Conservation (phyloP, 2,329 filamentous ascomycete species). For the Fusarium azukiicola region DNA sequence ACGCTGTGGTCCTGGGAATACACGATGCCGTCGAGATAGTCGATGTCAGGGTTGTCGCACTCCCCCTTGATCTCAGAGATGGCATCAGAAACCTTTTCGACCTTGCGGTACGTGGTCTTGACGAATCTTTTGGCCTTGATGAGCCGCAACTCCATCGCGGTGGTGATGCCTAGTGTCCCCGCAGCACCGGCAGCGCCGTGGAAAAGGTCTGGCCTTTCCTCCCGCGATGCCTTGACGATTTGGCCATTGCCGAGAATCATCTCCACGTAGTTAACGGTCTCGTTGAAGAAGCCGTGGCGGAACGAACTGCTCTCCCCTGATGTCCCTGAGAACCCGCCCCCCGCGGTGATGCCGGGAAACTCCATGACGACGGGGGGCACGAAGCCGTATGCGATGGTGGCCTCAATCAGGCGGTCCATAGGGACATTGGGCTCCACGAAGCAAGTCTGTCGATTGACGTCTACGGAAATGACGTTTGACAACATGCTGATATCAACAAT, state of each 20-base stretch:
- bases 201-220: conserved; percentile 76
- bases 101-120: conserved; percentile 74
- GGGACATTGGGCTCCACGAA: conserved; percentile 85
- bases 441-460: conserved; percentile 7
- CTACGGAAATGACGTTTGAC: conserved; percentile 40
- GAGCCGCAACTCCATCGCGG: conserved; percentile 78
- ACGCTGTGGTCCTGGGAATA: conserved; percentile 71
- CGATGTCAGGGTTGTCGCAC: conserved; percentile 47
- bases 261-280: conserved; percentile 80
- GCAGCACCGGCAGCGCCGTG: conserved; percentile 78
- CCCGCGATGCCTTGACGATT: conserved; percentile 69
- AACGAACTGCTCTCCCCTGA: conserved; percentile 85
- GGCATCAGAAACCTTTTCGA: conserved; percentile 66
- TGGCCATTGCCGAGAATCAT: conserved; percentile 81
- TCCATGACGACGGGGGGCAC: conserved; percentile 86
- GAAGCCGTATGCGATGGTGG: conserved; percentile 75
- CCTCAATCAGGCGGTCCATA: conserved; percentile 82
- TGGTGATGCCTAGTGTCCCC: conserved; percentile 81
- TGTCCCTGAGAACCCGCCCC: conserved; percentile 84
- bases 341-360: conserved; percentile 85
- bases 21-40: conserved; percentile 83
- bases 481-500: conserved; percentile 50
- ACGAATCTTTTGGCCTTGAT: conserved; percentile 76
- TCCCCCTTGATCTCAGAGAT: conserved; percentile 63
- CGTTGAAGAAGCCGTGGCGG: conserved; percentile 83